Evolutionary conservation across 1,139 yeast species (phyloP).

Genomic region (Yamadazyma taylorii): DNA sequence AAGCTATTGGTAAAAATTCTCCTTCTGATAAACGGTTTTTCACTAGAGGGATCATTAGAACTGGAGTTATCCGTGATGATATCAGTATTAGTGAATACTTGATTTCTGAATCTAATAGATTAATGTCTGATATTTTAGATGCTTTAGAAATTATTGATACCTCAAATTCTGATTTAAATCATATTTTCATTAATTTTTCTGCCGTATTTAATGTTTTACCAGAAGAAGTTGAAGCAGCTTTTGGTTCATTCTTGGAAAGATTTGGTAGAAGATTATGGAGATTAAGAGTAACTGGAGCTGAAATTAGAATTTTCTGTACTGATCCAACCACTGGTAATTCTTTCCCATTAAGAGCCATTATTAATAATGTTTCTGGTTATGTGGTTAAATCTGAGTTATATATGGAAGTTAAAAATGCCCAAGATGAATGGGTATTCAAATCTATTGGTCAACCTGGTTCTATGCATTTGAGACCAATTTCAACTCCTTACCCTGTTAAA

Average conservation of each 20-base stretch:
- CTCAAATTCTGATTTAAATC: conserved; percentile 92
- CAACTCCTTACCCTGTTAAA: conserved; percentile 95
- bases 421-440: conserved; percentile 96
- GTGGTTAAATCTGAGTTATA: conserved; percentile 94
- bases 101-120: conserved; percentile 92
- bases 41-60: conserved; percentile 95
- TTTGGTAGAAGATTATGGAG: conserved; percentile 97
- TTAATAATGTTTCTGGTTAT: conserved; percentile 94
- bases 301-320: conserved; percentile 91
- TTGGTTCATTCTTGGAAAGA: conserved; percentile 96
- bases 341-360: conserved; percentile 94
- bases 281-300: conserved; percentile 95
- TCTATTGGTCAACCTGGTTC: conserved; percentile 92
- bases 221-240: conserved; percentile 95
- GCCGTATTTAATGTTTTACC: conserved; percentile 93
- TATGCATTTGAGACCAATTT: conserved; percentile 94
- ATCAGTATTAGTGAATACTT: conserved; percentile 90
- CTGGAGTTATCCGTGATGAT: conserved; percentile 91
- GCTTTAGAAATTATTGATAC: conserved; percentile 94
- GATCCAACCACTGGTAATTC: conserved; percentile 86
- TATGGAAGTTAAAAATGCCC: conserved; percentile 87
- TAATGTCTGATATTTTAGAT: conserved; percentile 93
- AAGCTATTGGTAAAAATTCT: conserved; percentile 92
- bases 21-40: conserved; percentile 93
- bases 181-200: conserved; percentile 92